Base-by-base conservation (phyloP, 768 basidiomycete genomes). In the Punctularia strigosozonata region DNA sequence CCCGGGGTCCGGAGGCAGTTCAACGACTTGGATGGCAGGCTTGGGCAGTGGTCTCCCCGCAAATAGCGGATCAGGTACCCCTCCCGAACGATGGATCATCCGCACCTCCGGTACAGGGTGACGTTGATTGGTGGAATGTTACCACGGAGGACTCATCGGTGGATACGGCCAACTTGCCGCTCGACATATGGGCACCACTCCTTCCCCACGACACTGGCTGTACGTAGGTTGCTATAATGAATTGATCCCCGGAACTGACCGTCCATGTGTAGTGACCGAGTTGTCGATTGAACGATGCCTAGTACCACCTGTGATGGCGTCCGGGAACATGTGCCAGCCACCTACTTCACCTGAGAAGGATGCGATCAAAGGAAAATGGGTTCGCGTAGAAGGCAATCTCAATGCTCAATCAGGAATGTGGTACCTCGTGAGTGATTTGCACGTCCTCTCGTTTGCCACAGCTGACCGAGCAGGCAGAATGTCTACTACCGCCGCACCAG, bases 11-110 rank as follows among this genome's bases (percentile, higher is more conserved):
- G 14, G 84, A 84, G 1, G 55, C 68, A 12, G 54, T 68, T 12
- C 84, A 88, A 50, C 69, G 73, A 32, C 63, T 95, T 15, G 88
- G 88, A 21, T 92, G 89, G 89, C 89, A 92, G 50, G 69, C 81
- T 5, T 94, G 86, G 86, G 89, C 85, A 31, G 51, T 71, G 3
- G 65, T 90, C 1, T 55, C 60, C 2, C 54, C 68, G 19, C n/a
- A n/a, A 13, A n/a, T 2, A 28, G 43, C 3, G 37, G 43, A 18
- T 14, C 40, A 1, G 39, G 40, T 13, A n/a, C 43, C 21, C 13
- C 31, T 18, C 38, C 26, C 25, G 25, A 36, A 39, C 19, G 41
- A 37, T 28, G 43, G 6, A 41, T 38, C 38, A 40, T 43, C 43
- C 32, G 26, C 47, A 14, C 28, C 36, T 19, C 20, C 39, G 24